Evolutionary conservation across 2,329 filamentous ascomycete species (phyloP).

Genomic region (Alternaria gaisen): DNA sequence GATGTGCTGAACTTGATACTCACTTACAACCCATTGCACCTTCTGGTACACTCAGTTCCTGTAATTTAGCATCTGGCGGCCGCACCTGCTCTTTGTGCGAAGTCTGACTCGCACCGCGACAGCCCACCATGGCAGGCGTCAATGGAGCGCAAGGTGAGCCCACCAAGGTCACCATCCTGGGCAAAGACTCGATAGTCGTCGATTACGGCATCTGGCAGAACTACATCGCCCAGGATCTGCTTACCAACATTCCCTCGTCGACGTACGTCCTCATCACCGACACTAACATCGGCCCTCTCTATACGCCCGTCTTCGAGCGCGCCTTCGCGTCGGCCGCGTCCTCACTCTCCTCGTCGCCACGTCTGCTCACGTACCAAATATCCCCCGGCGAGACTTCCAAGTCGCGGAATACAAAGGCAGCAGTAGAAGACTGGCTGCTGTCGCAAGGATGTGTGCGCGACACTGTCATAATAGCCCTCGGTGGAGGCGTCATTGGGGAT

Average conservation of each 20-base stretch:
- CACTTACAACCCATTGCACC: constrained; percentile 10
- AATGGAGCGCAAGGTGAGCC: constrained; percentile 50
- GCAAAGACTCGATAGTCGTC: constrained; percentile 88
- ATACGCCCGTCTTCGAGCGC: constrained; percentile 78
- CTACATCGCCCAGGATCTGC: constrained; percentile 82
- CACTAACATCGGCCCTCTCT: constrained; percentile 84
- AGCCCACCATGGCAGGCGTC: constrained; percentile 41
- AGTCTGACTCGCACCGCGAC: constrained; percentile 24
- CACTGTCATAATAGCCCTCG: constrained; percentile 92
- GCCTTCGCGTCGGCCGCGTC: constrained; percentile 66
- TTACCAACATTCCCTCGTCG: constrained; percentile 79
- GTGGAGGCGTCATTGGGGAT: constrained; percentile 96
- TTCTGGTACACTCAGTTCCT: neutral
- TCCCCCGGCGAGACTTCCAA: constrained; percentile 94
- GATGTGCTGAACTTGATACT: constrained; percentile 12
- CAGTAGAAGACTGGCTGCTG: constrained; percentile 98
- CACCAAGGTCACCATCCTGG: constrained; percentile 80
- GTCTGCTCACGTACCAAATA: constrained; percentile 88
- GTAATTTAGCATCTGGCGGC: constrained; percentile 6
- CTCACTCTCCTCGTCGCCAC: constrained; percentile 59
- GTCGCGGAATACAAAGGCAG: constrained; percentile 88
- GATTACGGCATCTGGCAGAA: constrained; percentile 89
- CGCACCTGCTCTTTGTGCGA: constrained; percentile 8
- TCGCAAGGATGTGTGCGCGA: constrained; percentile 91
- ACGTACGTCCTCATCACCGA: constrained; percentile 98